These are phyloP conservation scores for Rauvolfia tetraphylla DNA, from an alignment of 257 asterid genomes.

Conservation along the genomic window DNA sequence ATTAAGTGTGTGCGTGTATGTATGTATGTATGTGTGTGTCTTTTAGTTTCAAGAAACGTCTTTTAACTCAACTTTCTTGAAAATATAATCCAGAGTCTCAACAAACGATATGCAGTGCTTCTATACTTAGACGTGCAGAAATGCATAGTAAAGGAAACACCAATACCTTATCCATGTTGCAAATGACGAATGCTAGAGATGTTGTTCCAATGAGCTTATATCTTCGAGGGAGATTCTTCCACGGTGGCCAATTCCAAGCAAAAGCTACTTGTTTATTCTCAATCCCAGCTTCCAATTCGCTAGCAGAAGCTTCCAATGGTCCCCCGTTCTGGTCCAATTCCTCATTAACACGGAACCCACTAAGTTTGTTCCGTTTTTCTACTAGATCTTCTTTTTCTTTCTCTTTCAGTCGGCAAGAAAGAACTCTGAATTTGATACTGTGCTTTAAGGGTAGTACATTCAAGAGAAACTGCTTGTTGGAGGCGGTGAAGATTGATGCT, in stretches of 20 bases:
- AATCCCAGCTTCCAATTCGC: constrained; percentile 31
- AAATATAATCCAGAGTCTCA: neutral
- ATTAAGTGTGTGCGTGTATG: no score
- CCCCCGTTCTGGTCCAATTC: constrained; percentile 40
- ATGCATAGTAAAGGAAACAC: neutral
- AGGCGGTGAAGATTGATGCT: constrained; percentile 36
- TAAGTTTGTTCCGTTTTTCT: constrained; percentile 28
- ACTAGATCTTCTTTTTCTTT: constrained; percentile 44
- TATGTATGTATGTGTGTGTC: no score
- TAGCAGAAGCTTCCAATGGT: constrained; percentile 13
- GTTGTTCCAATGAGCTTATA: constrained; percentile 92
- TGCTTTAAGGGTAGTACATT: constrained; percentile 29
- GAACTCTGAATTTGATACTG: constrained; percentile 31
- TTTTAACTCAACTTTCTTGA: neutral
- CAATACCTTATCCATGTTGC: constrained; percentile 95
- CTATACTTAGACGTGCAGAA: no score
- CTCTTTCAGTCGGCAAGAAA: constrained; percentile 66
- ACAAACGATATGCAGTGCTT: neutral
- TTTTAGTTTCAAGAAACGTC: neutral
- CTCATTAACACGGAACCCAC: constrained; percentile 44
- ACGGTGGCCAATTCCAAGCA: constrained; percentile 73
- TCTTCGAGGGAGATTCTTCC: constrained; percentile 86
- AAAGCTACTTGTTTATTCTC: constrained; percentile 48
- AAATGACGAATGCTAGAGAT: constrained; percentile 82
- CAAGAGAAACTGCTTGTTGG: constrained; percentile 21